Percentiles rank a stretch among this genome's conserved stretches.
Evolutionary conservation across 116 monocot genomes (phyloP).

Genomic region (Cymodocea nodosa): DNA sequence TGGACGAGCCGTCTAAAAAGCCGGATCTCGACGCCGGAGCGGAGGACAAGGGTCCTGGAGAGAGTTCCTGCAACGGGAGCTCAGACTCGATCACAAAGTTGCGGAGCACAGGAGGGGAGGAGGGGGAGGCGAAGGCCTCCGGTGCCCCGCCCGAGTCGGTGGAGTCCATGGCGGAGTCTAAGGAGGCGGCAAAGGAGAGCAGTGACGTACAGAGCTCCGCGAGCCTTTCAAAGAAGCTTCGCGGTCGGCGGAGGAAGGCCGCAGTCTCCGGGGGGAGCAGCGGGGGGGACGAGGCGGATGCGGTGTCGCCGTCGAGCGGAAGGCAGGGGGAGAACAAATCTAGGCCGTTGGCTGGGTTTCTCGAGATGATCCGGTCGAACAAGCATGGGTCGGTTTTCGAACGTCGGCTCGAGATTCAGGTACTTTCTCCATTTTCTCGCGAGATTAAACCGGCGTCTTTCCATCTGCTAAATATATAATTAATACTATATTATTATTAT

Average conservation of each 20-base stretch:
- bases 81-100: constrained; percentile 26
- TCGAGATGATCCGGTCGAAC: constrained; percentile 46
- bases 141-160: constrained; percentile 30
- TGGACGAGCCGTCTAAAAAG: not conserved
- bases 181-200: constrained; percentile 27
- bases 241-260: constrained; percentile 14
- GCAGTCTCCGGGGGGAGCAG: constrained; percentile 13
- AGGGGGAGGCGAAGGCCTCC: constrained; percentile 3
- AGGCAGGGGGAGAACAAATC: constrained; percentile 16
- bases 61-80: constrained; percentile 36
- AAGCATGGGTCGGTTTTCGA: constrained; percentile 53
- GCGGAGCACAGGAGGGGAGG: constrained; percentile 1
- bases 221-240: constrained; percentile 24
- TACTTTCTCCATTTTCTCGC: constrained; percentile 8
- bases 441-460: not conserved
- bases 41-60: constrained; percentile 12
- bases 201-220: constrained; percentile 85
- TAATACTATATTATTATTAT: too few relatives aligned
- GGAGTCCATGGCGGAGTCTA: constrained; percentile 23
- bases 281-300: constrained; percentile 19
- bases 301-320: constrained; percentile 4
- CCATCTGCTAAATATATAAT: not conserved
- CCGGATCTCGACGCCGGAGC: constrained; percentile 6
- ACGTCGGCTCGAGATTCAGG: constrained; percentile 53
- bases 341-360: constrained; percentile 44